Percentiles rank a stretch among this genome's conserved stretches.
Evolutionary conservation across 495 filamentous ascomycete species (phyloP).

Genomic region (Annulohypoxylon nitens): DNA sequence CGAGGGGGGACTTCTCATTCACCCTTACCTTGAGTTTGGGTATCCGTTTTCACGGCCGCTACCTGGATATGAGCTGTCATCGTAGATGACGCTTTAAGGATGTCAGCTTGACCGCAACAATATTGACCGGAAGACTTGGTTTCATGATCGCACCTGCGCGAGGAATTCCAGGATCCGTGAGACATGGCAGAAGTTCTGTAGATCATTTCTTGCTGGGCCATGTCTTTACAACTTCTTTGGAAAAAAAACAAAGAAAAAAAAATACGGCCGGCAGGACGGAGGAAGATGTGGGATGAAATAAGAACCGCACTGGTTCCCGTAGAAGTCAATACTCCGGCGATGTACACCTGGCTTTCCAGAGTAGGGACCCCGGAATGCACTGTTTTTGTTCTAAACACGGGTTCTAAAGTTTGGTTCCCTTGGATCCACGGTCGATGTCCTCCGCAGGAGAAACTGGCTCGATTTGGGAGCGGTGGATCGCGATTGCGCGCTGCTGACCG

Average conservation of each 20-base stretch:
- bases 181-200: constrained; percentile 58
- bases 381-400: constrained; percentile 39
- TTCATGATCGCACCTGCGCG: constrained; percentile 62
- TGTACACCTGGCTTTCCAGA: constrained; percentile 36
- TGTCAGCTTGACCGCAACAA: constrained; percentile 53
- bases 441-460: constrained; percentile 41
- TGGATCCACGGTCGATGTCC: constrained; percentile 44
- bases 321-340: constrained; percentile 32
- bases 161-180: constrained; percentile 60
- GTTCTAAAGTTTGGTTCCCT: constrained; percentile 42
- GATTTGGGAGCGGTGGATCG: constrained; percentile 45
- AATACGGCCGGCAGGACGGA: constrained; percentile 35
- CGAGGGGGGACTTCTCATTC: constrained; percentile 38
- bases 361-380: constrained; percentile 28
- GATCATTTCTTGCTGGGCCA: constrained; percentile 60
- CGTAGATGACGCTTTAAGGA: constrained; percentile 57
- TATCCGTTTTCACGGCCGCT: constrained; percentile 51
- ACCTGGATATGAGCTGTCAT: constrained; percentile 51
- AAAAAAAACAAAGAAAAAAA: constrained; percentile 39
- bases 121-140: constrained; percentile 44
- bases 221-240: constrained; percentile 44
- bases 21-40: constrained; percentile 64
- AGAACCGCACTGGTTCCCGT: constrained; percentile 42
- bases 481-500: constrained; percentile 43
- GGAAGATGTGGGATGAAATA: constrained; percentile 40